phyloP scores from a whole-genome alignment of 176 grass and related monocot genomes.

The Zoysia pacifica region DNA sequence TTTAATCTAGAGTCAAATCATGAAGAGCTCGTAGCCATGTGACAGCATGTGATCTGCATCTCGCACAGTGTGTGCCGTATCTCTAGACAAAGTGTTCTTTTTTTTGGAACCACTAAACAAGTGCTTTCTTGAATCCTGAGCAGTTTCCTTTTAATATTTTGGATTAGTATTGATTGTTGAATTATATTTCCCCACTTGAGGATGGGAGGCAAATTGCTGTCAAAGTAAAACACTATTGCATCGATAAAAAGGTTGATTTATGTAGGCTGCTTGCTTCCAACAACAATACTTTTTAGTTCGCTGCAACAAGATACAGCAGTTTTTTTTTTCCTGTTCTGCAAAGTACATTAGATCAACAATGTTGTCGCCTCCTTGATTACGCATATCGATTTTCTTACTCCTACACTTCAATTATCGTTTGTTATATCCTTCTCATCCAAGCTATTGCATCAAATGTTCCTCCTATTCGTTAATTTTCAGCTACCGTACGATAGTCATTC shows the following conservation, averaged over 20 bases:
- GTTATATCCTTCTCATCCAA: constrained; percentile 24
- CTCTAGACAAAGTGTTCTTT: constrained; percentile 47
- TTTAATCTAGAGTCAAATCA: constrained; percentile 48
- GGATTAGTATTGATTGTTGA: constrained; percentile 30
- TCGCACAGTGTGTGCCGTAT: constrained; percentile 37
- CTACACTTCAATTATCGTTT: background rate
- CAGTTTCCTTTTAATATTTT: constrained; percentile 35
- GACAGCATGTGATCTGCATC: constrained; percentile 56
- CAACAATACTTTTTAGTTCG: background rate
- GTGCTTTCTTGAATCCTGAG: constrained; percentile 45
- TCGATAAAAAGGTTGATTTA: constrained; percentile 4
- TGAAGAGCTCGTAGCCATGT: constrained; percentile 40
- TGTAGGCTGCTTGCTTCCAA: constrained; percentile 17
- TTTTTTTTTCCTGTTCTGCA: constrained; percentile 8
- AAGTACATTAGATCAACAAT: constrained; percentile 23
- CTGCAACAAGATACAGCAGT: constrained; percentile 1
- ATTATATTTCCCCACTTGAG: constrained; percentile 38
- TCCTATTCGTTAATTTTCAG: background rate
- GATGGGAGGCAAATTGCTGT: background rate
- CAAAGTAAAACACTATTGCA: constrained; percentile 19
- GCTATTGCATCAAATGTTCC: background rate
- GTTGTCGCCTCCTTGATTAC: background rate
- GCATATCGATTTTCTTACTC: constrained; percentile 11
- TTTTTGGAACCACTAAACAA: constrained; percentile 50
- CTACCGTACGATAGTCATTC: background rate